phyloP scores from a whole-genome alignment of 1,139 yeast species.

The Suhomyces atakaporum region DNA sequence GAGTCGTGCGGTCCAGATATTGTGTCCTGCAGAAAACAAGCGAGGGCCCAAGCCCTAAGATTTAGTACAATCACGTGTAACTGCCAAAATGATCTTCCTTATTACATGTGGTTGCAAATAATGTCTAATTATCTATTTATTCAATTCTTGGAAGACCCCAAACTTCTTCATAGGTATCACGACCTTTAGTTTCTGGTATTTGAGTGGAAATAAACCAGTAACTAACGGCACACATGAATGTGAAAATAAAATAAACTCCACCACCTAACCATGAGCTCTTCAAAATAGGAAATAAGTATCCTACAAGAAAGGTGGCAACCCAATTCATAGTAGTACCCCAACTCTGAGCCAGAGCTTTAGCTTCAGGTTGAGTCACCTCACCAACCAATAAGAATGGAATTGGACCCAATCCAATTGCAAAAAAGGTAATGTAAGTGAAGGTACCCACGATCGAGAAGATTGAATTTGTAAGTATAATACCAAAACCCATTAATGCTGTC shows the following conservation, averaged over 20 bases:
- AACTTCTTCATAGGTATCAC: conserved; percentile 56
- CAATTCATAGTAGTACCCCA: conserved; percentile 91
- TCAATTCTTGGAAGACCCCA: conserved; percentile 41
- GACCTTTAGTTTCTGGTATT: conserved; percentile 84
- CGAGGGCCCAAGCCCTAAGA: conserved; percentile 9
- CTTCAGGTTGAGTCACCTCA: conserved; percentile 79
- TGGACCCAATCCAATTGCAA: conserved; percentile 93
- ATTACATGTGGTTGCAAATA: not conserved
- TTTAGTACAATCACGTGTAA: conserved; percentile 1
- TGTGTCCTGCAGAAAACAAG: not conserved
- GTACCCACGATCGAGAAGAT: conserved; percentile 64
- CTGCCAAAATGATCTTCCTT: not conserved
- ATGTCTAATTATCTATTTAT: not conserved
- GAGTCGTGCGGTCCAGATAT: conserved; percentile 1
- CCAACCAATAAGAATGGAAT: conserved; percentile 89
- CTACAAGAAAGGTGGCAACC: conserved; percentile 84
- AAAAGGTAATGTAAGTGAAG: conserved; percentile 72
- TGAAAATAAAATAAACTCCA: conserved; percentile 74
- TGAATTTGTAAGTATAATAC: conserved; percentile 55
- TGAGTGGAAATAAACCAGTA: conserved; percentile 45
- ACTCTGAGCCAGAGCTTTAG: conserved; percentile 86
- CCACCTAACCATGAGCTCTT: conserved; percentile 67
- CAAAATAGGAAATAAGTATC: conserved; percentile 75
- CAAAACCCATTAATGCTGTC: conserved; percentile 64
- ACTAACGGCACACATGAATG: conserved; percentile 54